Evolutionary conservation across 805 yeast species (phyloP).

Genomic region (Teunomyces tritomae): DNA sequence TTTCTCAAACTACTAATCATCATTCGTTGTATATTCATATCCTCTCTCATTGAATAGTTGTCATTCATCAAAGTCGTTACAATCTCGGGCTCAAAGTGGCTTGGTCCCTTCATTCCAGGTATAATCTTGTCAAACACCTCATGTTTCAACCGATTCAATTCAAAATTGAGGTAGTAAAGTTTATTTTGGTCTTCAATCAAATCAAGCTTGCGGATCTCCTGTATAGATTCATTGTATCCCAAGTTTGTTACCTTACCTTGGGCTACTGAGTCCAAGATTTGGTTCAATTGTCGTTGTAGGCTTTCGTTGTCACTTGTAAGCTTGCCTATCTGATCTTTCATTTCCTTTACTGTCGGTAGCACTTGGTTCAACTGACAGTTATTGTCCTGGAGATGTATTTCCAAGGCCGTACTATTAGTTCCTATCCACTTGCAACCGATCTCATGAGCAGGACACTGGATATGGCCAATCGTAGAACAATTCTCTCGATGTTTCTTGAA

Average conservation of each 20-base stretch:
- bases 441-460: constrained; percentile 45
- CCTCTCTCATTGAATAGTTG: constrained; percentile 43
- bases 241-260: constrained; percentile 51
- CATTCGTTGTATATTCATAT: constrained; percentile 44
- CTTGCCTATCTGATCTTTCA: constrained; percentile 22
- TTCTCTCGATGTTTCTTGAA: constrained; percentile 40
- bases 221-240: constrained; percentile 46
- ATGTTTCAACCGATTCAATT: constrained; percentile 41
- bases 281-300: constrained; percentile 44
- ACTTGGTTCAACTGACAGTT: constrained; percentile 31
- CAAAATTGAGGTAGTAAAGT: constrained; percentile 34
- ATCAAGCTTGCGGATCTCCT: constrained; percentile 38
- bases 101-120: constrained; percentile 29
- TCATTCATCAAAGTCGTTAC: constrained; percentile 35
- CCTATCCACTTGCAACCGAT: constrained; percentile 53
- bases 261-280: constrained; percentile 44
- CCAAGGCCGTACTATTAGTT: constrained; percentile 32
- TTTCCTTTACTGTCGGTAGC: constrained; percentile 23
- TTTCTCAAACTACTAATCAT: constrained; percentile 46
- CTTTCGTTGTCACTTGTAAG: constrained; percentile 35
- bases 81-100: constrained; percentile 21
- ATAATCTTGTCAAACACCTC: constrained; percentile 40
- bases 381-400: constrained; percentile 29
- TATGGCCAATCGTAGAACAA: constrained; percentile 39
- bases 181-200: constrained; percentile 24